Base-by-base conservation (phyloP, 805 yeast genomes). In the Wickerhamomyces strasburgensis region DNA sequence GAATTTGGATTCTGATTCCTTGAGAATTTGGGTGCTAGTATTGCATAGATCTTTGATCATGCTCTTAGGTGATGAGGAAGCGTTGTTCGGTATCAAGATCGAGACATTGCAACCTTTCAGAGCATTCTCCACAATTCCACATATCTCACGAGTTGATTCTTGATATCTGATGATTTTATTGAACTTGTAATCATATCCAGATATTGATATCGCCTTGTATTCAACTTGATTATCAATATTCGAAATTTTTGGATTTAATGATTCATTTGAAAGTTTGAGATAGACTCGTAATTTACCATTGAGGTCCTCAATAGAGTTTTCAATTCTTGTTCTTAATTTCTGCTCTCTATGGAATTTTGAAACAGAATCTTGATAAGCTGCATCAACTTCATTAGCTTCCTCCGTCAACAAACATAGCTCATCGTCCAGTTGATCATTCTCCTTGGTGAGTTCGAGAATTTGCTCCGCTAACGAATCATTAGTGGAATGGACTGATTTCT, bases 281-380 rank as follows among this genome's bases (percentile, higher is more conserved):
- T 51, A 51, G 0, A 51, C 55, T 14, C 71, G 50, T 5, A 63
- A 49, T 17, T 50, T 52, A 1, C 67, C 67, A 16, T 50, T 43
- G 18, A 58, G 35, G 37, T 66, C 68, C 35, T 64, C 64, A 14
- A 76, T 75, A 1, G 73, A 62, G 46, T 73, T 72, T 50, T 75
- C 78, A 27, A 76, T 51, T 8, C 63, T 58, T 44, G 70, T 60
- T 39, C 71, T 59, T 21, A 68, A 60, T 5, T 47, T 49, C 23
- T 56, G 58, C 43, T 68, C 70, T 23, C 56, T 58, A 14, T 57
- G 54, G 27, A 60, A 42, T 41, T 65, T 68, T 3, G 42, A 48
- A 14, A 42, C 40, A 6, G 60, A 40, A 5, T 41, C 46, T 23
- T 54, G 40, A 40, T 61, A 61, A 2, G 29, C 29, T 2, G 19